phyloP scores from a whole-genome alignment of 1,284 basidiomycete species.

The Ceratobasidium sp. region DNA sequence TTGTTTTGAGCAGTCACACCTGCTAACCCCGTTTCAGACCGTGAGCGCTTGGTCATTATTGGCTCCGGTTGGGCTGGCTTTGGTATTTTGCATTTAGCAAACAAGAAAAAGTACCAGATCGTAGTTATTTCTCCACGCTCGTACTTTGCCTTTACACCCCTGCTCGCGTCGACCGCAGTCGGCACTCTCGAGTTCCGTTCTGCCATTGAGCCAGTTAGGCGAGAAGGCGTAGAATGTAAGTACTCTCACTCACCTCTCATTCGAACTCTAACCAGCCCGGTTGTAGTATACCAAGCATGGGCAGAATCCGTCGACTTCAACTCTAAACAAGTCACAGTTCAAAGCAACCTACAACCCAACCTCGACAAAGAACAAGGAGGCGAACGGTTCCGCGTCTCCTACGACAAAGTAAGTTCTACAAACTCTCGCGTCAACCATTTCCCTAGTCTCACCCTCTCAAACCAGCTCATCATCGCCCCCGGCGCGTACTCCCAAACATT shows the following conservation, averaged over 20 bases:
- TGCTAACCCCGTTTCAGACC: slow-evolving; percentile 8
- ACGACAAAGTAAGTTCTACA: slow-evolving; percentile 69
- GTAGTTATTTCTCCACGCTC: slow-evolving; percentile 76
- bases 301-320: slow-evolving; percentile 36
- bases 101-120: slow-evolving; percentile 45
- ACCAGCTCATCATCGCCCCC: slow-evolving; percentile 78
- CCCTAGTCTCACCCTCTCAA: not conserved
- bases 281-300: slow-evolving; percentile 20
- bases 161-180: slow-evolving; percentile 81
- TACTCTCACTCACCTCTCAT: not conserved
- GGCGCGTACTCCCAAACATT: slow-evolving; percentile 85
- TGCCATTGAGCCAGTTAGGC: slow-evolving; percentile 81
- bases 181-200: slow-evolving; percentile 86
- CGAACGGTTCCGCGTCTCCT: slow-evolving; percentile 67
- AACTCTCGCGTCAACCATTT: not conserved
- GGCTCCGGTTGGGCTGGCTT: slow-evolving; percentile 47
- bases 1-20: not conserved
- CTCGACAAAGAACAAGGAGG: slow-evolving; percentile 49
- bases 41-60: slow-evolving; percentile 35
- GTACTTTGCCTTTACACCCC: slow-evolving; percentile 87
- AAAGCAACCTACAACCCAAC: slow-evolving; percentile 38
- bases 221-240: slow-evolving; percentile 52
- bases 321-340: slow-evolving; percentile 18
- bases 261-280: not conserved
- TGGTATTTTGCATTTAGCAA: slow-evolving; percentile 27